Evolutionary conservation across 345 rosid species (phyloP), one percentile per base, ranked within the genome.

Genomic region (Isatis tinctoria): DNA sequence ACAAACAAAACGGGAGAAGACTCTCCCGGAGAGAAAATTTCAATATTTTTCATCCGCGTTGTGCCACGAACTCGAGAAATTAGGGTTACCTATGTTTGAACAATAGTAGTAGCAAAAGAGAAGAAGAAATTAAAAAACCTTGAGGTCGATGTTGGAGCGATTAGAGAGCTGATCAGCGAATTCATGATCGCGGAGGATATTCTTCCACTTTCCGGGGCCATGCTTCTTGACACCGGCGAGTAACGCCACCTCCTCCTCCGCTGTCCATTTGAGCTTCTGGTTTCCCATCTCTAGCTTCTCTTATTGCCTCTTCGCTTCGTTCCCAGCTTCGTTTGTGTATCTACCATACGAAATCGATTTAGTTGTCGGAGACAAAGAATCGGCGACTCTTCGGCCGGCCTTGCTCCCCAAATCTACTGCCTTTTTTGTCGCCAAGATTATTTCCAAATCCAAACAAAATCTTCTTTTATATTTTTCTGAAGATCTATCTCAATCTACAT

Each of bases 201-300:
- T 86, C 83, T 91, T 88, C 97, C 97, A 91, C 78, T 87, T 91
- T 2, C 97, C 97, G n/a, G 88, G 85, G 11, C 96, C 95, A 74
- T 86, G 88, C 85, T 82, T 89, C 28, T 77, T 28, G 41, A 91
- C 80, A 24, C 96, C 97, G 77, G 89, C 85, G 20, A 85, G 86
- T 61, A 91, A 83, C 39, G 96, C 88, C 60, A 79, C 84, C 68
- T 89, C 97, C 71, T 91, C 93, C 81, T 87, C 96, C 79, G 83
- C 74, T 79, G 87, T 87, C 96, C 96, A 92, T 59, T 88, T 92
- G 18, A 81, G 92, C 84, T 92, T 92, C 82, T 83, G 96, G 61
- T 88, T 92, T 28, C 97, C 96, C 97, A 88, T 92, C 70, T 78
- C n/a, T 37, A 3, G 40, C 60, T 66, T 62, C 41, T 35, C 7